Percentiles rank a stretch among this genome's conserved stretches.
Evolutionary conservation across 2,329 filamentous ascomycete genomes (phyloP).

Genomic region (Thielaviopsis cerberus): DNA sequence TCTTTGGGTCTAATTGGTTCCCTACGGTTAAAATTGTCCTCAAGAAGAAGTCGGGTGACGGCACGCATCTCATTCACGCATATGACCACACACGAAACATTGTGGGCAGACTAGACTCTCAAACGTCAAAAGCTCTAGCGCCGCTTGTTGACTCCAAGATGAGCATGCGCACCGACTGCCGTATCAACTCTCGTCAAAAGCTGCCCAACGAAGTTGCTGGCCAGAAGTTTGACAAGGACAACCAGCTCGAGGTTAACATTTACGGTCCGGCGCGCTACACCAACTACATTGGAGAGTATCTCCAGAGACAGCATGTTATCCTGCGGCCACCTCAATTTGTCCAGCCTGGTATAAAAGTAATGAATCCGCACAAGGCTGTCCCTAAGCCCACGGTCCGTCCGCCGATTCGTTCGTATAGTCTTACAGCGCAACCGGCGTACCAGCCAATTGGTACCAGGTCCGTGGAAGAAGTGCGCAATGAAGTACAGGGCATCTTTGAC

Average conservation of each 20-base stretch:
- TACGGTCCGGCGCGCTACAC: slow-evolving; percentile 57
- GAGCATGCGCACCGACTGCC: slow-evolving; percentile 52
- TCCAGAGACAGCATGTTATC: slow-evolving; percentile 35
- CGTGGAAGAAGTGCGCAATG: slow-evolving; percentile 68
- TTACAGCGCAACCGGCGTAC: slow-evolving; percentile 14
- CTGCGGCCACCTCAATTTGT: slow-evolving; percentile 48
- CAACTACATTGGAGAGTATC: slow-evolving; percentile 36
- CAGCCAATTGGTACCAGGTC: slow-evolving; percentile 32
- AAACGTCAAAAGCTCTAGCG: slow-evolving; percentile 47
- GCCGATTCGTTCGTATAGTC: slow-evolving; percentile 18
- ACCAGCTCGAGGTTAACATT: slow-evolving; percentile 53
- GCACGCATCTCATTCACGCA: slow-evolving; percentile 46
- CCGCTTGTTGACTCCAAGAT: slow-evolving; percentile 52
- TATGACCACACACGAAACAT: slow-evolving; percentile 51
- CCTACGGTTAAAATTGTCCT: slow-evolving; percentile 58
- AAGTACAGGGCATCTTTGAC: slow-evolving; percentile 77
- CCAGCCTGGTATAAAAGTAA: slow-evolving; percentile 49
- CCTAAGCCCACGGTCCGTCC: slow-evolving; percentile 22
- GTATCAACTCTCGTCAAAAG: slow-evolving; percentile 49
- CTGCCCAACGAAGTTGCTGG: slow-evolving; percentile 46
- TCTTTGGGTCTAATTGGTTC: slow-evolving; percentile 43
- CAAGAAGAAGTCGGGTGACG: slow-evolving; percentile 36
- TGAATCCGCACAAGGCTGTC: slow-evolving; percentile 47
- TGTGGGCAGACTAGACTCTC: slow-evolving; percentile 59
- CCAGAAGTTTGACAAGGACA: slow-evolving; percentile 37